A percentile compares a stretch with the other conserved stretches of the same genome.
phyloP scores from a whole-genome alignment of 768 basidiomycete genomes.

The Hypholoma sublateritium region DNA sequence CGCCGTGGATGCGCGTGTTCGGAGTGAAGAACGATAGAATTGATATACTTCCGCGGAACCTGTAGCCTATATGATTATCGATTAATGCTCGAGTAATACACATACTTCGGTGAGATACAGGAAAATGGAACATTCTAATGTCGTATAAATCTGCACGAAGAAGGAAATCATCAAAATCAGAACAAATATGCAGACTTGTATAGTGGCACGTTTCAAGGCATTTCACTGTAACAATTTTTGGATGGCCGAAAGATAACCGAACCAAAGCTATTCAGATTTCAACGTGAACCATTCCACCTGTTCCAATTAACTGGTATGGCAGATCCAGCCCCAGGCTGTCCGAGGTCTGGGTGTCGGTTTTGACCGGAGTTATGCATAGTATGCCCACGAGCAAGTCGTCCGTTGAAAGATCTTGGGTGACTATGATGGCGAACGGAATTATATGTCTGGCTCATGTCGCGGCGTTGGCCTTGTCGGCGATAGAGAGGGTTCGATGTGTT shows the following conservation, averaged over 20 bases:
- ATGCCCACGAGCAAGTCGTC: conserved; percentile 17
- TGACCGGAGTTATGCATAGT: conserved; percentile 13
- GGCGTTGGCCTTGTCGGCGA: conserved; percentile 21
- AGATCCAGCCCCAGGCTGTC: conserved; percentile 14
- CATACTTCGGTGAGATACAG: conserved; percentile 4
- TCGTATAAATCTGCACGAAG: neutral
- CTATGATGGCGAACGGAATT: conserved; percentile 13
- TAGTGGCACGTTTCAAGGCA: neutral
- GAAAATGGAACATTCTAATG: neutral
- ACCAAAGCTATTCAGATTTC: conserved; percentile 2
- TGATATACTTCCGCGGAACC: neutral
- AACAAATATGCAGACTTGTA: conserved; percentile 1
- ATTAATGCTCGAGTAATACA: neutral
- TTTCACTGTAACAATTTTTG: neutral
- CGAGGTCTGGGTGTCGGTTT: conserved; percentile 9
- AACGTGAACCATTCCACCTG: conserved; percentile 30
- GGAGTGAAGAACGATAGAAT: neutral
- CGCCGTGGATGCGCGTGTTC: conserved; percentile 26
- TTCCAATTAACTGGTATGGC: conserved; percentile 27
- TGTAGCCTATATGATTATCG: no score
- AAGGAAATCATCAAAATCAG: conserved; percentile 2
- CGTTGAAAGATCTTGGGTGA: conserved; percentile 16
- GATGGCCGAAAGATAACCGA: neutral
- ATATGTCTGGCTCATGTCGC: conserved; percentile 16
- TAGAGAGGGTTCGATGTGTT: conserved; percentile 16